Evolutionary conservation across 164 flowering plant species (phyloP).

Genomic region (Macadamia integrifolia): DNA sequence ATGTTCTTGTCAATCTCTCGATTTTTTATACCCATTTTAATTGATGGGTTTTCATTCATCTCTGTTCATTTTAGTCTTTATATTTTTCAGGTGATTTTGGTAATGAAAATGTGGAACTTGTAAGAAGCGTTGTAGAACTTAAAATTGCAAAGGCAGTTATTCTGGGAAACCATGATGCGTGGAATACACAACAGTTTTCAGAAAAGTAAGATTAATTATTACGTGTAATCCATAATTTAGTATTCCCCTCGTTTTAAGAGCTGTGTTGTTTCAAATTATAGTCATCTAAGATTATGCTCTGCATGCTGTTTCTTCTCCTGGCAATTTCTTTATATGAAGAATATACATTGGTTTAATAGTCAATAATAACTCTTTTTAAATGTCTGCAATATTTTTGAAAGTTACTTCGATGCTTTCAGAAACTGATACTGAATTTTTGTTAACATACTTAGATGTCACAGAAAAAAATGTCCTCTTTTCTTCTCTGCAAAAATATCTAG

Average conservation of each 20-base stretch:
- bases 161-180: conserved; percentile 88
- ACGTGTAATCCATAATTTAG: background rate
- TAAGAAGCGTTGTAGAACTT: conserved; percentile 62
- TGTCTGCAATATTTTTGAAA: no score
- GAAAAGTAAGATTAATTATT: conserved; percentile 36
- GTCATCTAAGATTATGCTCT: no score
- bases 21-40: background rate
- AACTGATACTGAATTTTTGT: no score
- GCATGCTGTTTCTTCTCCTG: no score
- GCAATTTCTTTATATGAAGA: no score
- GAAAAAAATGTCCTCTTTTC: background rate
- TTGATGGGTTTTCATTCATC: background rate
- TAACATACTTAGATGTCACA: no score
- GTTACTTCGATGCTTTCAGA: no score
- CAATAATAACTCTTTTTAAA: no score
- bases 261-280: no score
- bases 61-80: background rate
- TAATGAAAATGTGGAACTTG: conserved; percentile 82
- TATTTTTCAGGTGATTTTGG: conserved; percentile 79
- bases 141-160: conserved; percentile 71
- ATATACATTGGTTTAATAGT: no score
- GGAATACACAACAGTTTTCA: conserved; percentile 58
- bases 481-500: background rate
- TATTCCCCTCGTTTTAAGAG: no score
- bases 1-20: background rate